Evolutionary conservation across 2,329 filamentous ascomycete genomes (phyloP).

Genomic region (Amesomyces nigricolor): DNA sequence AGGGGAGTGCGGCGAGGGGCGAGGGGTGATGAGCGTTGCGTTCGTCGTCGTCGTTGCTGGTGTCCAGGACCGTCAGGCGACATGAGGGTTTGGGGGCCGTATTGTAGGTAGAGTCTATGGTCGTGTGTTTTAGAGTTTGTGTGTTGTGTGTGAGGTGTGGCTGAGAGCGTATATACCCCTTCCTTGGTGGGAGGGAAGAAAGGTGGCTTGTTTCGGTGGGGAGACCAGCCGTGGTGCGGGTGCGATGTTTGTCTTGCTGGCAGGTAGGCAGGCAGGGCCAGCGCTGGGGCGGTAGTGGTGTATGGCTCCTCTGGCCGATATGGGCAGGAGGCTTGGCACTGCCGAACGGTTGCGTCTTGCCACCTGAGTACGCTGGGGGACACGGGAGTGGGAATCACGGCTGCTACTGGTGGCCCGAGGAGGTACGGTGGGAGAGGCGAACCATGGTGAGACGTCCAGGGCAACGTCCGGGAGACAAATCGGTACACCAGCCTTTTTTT

Average conservation of each 20-base stretch:
- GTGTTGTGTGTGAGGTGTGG: constrained; percentile 1
- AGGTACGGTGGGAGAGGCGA: constrained; percentile 17
- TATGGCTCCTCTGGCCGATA: not conserved
- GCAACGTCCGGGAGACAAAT: constrained; percentile 3
- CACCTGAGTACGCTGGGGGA: not conserved
- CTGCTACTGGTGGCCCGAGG: not conserved
- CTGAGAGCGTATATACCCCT: not conserved
- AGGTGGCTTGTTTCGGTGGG: not conserved
- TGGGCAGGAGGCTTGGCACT: constrained; percentile 4
- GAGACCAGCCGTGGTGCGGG: not conserved
- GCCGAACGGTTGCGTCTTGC: constrained; percentile 10
- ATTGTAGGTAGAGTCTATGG: not conserved
- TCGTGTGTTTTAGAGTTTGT: not conserved
- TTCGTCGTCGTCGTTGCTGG: not conserved
- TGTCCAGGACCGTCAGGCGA: constrained; percentile 2
- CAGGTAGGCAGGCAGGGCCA: not conserved
- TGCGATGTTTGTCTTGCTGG: not conserved
- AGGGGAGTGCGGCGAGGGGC: not conserved
- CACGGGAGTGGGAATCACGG: not conserved
- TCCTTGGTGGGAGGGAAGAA: not conserved
- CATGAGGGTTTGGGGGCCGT: constrained; percentile 11
- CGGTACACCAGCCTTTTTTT: constrained; percentile 8
- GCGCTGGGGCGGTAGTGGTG: not conserved
- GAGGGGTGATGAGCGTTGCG: not conserved
- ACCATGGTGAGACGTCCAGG: constrained; percentile 17